These are phyloP conservation scores for Pseudogymnoascus sp. DNA, from an alignment of 2,329 filamentous ascomycete genomes.

Conservation along the genomic window DNA sequence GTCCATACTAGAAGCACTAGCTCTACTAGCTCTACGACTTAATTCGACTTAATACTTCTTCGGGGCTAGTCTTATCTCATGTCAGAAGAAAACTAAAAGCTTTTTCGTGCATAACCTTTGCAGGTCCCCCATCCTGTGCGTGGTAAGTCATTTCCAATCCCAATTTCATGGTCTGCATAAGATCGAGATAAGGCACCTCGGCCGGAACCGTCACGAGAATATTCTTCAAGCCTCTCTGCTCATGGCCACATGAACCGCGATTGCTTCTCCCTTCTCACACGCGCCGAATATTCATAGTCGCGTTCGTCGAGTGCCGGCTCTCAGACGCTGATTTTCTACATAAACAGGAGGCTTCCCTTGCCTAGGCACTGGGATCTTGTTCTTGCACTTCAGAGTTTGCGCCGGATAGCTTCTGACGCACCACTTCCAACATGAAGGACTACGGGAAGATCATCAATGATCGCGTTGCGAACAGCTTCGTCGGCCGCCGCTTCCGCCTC, in stretches of 20 bases:
- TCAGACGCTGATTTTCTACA: conserved; percentile 2
- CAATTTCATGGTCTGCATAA: conserved; percentile 6
- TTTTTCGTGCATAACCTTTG: conserved; percentile 7
- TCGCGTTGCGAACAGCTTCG: conserved; percentile 53
- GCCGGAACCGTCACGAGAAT: conserved; percentile 1
- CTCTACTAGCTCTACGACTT: not conserved
- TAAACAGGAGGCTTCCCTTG: not conserved
- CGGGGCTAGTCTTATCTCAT: not conserved
- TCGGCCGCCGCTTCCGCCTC: conserved; percentile 69
- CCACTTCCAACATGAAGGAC: conserved; percentile 8
- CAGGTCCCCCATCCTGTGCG: not conserved
- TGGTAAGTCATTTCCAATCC: conserved; percentile 6
- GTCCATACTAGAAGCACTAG: not conserved
- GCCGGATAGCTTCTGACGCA: not conserved
- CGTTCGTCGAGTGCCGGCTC: not conserved
- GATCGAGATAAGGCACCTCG: conserved; percentile 4
- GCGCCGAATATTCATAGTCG: conserved; percentile 2
- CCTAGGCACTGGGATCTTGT: not conserved
- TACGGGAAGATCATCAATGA: conserved; percentile 38
- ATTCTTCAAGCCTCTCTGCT: conserved; percentile 4
- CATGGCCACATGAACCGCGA: not conserved
- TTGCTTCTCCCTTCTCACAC: not conserved
- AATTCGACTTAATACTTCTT: not conserved
- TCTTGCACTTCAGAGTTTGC: conserved; percentile 5
- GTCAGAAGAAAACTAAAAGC: conserved; percentile 5